These are phyloP conservation scores for Pterocarpus santalinus DNA, from an alignment of 306 rosid species.

Conservation along the genomic window DNA sequence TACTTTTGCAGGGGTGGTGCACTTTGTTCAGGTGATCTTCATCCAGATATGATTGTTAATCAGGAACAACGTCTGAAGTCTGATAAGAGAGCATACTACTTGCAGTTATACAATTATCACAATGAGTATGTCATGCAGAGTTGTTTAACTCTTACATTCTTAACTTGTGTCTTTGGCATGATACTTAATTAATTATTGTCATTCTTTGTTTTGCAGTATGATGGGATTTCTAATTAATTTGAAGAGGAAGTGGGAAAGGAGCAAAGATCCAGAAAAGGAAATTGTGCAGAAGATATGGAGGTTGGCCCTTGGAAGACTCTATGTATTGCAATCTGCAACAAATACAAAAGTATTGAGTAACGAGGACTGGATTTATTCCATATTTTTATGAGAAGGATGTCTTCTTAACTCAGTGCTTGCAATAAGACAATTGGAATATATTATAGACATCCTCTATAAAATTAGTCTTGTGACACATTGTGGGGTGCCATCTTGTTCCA, in stretches of 20 bases:
- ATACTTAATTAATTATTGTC: constrained; percentile 25
- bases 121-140: constrained; percentile 65
- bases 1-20: constrained; percentile 83
- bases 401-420: constrained; percentile 7
- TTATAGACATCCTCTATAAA: neutral
- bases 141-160: constrained; percentile 14
- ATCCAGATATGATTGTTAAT: constrained; percentile 80
- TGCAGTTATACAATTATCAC: constrained; percentile 80
- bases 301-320: constrained; percentile 52
- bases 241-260: constrained; percentile 71
- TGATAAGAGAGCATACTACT: constrained; percentile 69
- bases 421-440: neutral
- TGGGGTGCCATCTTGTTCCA: neutral
- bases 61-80: constrained; percentile 63
- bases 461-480: neutral
- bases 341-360: constrained; percentile 2
- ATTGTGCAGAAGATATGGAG: constrained; percentile 73
- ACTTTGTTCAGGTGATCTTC: constrained; percentile 84
- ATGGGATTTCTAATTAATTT: constrained; percentile 68
- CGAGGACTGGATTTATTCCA: constrained; percentile 18
- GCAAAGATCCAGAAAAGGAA: constrained; percentile 86
- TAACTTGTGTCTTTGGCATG: constrained; percentile 31
- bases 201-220: constrained; percentile 71
- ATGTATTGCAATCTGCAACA: constrained; percentile 33
- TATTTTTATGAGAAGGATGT: constrained; percentile 33